Evolutionary conservation across 306 rosid species (phyloP).

Genomic region (Malus sieversii): DNA sequence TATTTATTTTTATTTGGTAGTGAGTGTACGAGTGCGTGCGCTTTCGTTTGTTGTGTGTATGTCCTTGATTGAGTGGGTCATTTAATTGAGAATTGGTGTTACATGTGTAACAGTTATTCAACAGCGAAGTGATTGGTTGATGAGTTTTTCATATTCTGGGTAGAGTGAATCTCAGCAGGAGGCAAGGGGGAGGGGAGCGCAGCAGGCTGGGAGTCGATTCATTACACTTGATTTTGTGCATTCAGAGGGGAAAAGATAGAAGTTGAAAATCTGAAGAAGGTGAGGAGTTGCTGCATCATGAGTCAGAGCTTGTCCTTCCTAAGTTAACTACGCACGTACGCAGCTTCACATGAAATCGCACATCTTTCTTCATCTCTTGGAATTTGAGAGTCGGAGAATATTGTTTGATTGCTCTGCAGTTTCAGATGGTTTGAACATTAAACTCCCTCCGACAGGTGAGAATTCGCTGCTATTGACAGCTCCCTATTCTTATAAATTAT

Average conservation of each 20-base stretch:
- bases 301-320: not conserved
- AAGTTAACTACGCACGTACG: not conserved
- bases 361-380: not conserved
- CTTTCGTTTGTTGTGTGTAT: not conserved
- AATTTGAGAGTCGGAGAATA: not conserved
- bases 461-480: not conserved
- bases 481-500: not conserved
- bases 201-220: not conserved
- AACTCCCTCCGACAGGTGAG: not conserved
- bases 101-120: not conserved
- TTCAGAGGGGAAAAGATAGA: not conserved
- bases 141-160: not conserved
- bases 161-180: not conserved
- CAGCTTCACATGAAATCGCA: not conserved
- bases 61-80: not conserved
- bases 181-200: not conserved
- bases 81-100: not conserved
- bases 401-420: not conserved
- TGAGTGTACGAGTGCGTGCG: not conserved
- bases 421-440: not conserved
- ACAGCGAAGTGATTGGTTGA: not conserved
- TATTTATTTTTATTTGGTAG: not conserved
- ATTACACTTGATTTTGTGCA: not conserved
- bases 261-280: not conserved
- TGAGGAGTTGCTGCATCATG: not conserved